phyloP scores from a whole-genome alignment of 495 filamentous ascomycete genomes.

The Tuber magnatum region DNA sequence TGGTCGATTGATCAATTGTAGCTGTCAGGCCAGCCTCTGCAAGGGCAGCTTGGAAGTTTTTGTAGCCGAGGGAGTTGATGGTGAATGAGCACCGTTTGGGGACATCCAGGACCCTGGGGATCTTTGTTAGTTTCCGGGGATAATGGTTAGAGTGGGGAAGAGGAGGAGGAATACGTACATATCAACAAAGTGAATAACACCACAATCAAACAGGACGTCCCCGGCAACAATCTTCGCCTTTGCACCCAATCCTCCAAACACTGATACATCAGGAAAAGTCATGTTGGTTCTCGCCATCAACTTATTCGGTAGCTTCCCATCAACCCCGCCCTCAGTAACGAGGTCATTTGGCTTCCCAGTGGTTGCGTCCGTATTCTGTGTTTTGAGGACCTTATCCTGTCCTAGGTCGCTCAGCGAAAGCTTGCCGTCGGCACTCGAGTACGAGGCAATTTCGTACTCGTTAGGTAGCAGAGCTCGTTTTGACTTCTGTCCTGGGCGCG shows the following conservation, averaged over 20 bases:
- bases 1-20: background rate
- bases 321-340: background rate
- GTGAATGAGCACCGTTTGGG: background rate
- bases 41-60: background rate
- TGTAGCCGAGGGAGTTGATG: background rate
- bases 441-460: background rate
- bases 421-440: background rate
- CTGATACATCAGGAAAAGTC: background rate
- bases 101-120: background rate
- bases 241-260: background rate
- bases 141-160: background rate
- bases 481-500: background rate
- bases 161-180: background rate
- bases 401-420: fast-evolving
- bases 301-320: background rate
- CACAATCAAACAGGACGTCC: background rate
- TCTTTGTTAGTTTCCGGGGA: background rate
- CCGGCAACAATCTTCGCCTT: background rate
- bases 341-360: background rate
- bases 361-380: background rate
- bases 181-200: background rate
- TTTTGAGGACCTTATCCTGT: background rate
- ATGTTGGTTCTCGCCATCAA: background rate
- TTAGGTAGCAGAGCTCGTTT: background rate
- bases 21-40: background rate